These are phyloP conservation scores for Viridothelium virens DNA, from an alignment of 495 filamentous ascomycete genomes.

Conservation along the genomic window DNA sequence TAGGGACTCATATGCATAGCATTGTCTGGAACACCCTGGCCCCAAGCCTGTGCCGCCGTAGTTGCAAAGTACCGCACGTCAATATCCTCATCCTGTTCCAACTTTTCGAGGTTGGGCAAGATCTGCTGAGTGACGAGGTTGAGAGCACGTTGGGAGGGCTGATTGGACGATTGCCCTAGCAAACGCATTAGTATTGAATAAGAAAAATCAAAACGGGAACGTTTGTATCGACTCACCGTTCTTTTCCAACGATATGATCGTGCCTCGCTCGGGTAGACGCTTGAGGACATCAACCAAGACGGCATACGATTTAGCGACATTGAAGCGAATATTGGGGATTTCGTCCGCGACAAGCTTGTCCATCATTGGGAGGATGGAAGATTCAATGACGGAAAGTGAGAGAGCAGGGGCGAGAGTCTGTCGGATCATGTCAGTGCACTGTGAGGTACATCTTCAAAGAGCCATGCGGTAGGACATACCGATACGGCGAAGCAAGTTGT, in stretches of 20 bases:
- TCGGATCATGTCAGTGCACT: slow-evolving; percentile 1
- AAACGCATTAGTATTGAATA: too few relatives aligned
- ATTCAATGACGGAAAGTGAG: slow-evolving; percentile 81
- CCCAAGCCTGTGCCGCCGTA: slow-evolving; percentile 47
- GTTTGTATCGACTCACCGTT: slow-evolving; percentile 44
- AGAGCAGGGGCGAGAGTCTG: slow-evolving; percentile 92
- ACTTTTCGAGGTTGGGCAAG: slow-evolving; percentile 83
- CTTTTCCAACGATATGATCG: slow-evolving; percentile 76
- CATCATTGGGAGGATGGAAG: slow-evolving; percentile 90
- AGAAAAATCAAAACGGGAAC: neutral
- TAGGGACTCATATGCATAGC: slow-evolving; percentile 14
- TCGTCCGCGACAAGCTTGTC: slow-evolving; percentile 85
- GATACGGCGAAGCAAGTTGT: slow-evolving; percentile 97
- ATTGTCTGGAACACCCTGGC: slow-evolving; percentile 10
- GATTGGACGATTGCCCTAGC: neutral
- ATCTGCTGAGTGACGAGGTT: slow-evolving; percentile 62
- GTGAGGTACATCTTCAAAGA: slow-evolving; percentile 12
- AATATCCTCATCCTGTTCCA: slow-evolving; percentile 93
- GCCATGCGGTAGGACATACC: slow-evolving; percentile 48
- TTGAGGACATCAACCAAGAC: slow-evolving; percentile 82
- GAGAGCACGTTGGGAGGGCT: neutral
- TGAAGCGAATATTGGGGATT: slow-evolving; percentile 98
- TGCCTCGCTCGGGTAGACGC: slow-evolving; percentile 80
- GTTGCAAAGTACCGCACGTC: slow-evolving; percentile 95
- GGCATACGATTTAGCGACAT: slow-evolving; percentile 94